Conservation (phyloP, 2,329 filamentous ascomycete genomes). For the Diaporthe ilicicola region DNA sequence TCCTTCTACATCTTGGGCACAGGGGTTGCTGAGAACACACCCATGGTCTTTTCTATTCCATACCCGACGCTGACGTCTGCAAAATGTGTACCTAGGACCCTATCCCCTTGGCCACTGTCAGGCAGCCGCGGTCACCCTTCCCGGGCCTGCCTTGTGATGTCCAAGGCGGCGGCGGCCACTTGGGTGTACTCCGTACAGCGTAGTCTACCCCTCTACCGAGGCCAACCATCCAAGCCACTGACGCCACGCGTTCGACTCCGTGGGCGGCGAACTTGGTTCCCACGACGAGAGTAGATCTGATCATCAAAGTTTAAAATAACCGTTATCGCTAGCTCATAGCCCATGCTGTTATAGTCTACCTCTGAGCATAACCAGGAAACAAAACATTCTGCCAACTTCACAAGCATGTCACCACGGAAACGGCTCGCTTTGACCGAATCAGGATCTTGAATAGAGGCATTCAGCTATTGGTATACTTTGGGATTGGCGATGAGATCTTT, state of each 20-base stretch:
- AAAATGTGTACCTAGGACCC: neutral
- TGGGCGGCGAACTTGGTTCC: constrained; percentile 2
- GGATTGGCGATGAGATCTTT: neutral
- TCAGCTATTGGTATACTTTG: neutral
- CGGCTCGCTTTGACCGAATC: neutral
- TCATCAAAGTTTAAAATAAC: neutral
- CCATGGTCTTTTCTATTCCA: neutral
- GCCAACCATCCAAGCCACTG: constrained; percentile 19
- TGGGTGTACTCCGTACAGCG: no score
- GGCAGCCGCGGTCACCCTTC: neutral
- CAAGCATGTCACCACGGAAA: neutral
- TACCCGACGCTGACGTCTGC: neutral
- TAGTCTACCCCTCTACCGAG: neutral
- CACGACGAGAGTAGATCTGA: neutral
- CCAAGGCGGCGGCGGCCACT: neutral
- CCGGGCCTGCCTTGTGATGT: neutral
- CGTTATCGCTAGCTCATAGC: neutral
- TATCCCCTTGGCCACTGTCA: neutral
- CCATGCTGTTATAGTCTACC: neutral
- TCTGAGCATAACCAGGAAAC: neutral
- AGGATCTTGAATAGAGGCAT: neutral
- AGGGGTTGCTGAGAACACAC: neutral
- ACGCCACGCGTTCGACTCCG: constrained; percentile 15
- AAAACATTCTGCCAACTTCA: no score
- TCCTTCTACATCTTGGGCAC: neutral